These are phyloP conservation scores for Blepharisma undulans DNA, from an alignment of 169 alveolate species.

Conservation along the genomic window DNA sequence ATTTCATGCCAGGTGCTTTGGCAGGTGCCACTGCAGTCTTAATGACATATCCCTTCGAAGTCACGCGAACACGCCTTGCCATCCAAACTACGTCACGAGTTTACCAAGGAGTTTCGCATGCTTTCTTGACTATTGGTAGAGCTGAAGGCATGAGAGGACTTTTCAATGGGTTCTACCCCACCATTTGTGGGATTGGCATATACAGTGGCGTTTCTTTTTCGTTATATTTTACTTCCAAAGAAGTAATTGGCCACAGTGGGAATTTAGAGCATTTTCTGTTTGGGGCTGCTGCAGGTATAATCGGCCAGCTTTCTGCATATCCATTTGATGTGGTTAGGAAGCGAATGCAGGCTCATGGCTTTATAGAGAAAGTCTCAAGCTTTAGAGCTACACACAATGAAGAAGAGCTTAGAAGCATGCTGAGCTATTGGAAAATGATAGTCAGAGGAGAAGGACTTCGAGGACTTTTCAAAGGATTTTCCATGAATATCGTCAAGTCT, in stretches of 20 bases:
- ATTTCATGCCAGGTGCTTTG: constrained; percentile 8
- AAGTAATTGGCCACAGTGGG: neutral
- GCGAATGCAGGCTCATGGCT: constrained; percentile 28
- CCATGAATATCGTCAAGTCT: neutral
- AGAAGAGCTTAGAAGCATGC: neutral
- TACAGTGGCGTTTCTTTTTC: neutral
- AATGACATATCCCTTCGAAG: constrained; percentile 23
- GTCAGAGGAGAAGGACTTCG: neutral
- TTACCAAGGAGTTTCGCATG: neutral
- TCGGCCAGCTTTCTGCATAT: neutral
- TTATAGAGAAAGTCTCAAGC: neutral
- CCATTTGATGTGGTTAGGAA: constrained; percentile 28
- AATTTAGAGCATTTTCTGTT: neutral
- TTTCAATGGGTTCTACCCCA: constrained; percentile 12
- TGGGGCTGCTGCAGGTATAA: neutral
- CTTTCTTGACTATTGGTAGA: neutral
- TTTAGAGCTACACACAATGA: neutral
- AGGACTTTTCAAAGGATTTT: constrained; percentile 23
- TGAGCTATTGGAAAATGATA: neutral
- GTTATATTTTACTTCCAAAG: neutral
- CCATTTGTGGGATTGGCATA: neutral
- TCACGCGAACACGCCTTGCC: constrained; percentile 2
- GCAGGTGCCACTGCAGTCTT: constrained; percentile 16
- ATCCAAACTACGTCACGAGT: neutral
- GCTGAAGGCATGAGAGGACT: neutral